Base-by-base conservation (phyloP, 2,329 filamentous ascomycete genomes). In the Cordyceps cicadae region DNA sequence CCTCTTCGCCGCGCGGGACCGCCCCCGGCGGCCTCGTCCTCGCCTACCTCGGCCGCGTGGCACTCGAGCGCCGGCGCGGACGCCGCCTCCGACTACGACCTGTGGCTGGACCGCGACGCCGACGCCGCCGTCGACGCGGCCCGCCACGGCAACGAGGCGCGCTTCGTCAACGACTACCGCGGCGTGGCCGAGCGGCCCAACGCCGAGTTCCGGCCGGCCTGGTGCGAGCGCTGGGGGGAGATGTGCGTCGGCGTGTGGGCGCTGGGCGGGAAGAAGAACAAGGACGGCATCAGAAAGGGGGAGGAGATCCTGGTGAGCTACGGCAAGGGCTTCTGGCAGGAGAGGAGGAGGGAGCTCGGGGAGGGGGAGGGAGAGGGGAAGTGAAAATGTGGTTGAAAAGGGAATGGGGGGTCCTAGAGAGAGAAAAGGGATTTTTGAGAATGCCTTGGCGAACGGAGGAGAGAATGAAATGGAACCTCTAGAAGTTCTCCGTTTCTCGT, bases 111-210 rank as follows among this genome's bases (percentile, higher is more conserved):
- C 70, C 75, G 78, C 21, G 83, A 80, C 21, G 76, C 71, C 0
- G 80, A 79, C 17, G 73, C 86, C 1, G 84, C 84, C 3, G 80
- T 88, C 4, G 86, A 88, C 66, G 86, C 85, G 3, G 79, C 76
- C 17, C 69, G 68, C 43, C 72, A 71, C 58, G 85, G 85, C 12
- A 88, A 87, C 66, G 86, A 88, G 72, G 85, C 81, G 1, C 75
- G 86, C 11, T 88, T 86, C 65, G 78, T 87, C 51, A 88, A 88
- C 67, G 86, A 88, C 70, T 88, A 84, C 66, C 76, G 86, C 7
- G 84, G 85, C 3, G 77, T 87, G 2, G 73, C 74, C 14, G 74
- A 72, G 54, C 71, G 72, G 54, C 71, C 82, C 1, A 85, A 85
- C 63, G 81, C 82, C 7, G 83, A 85, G 72, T 87, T 87, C 65